These are phyloP conservation scores for Durusdinium trenchii DNA, from an alignment of 73 alveolate species.

Conservation along the genomic window DNA sequence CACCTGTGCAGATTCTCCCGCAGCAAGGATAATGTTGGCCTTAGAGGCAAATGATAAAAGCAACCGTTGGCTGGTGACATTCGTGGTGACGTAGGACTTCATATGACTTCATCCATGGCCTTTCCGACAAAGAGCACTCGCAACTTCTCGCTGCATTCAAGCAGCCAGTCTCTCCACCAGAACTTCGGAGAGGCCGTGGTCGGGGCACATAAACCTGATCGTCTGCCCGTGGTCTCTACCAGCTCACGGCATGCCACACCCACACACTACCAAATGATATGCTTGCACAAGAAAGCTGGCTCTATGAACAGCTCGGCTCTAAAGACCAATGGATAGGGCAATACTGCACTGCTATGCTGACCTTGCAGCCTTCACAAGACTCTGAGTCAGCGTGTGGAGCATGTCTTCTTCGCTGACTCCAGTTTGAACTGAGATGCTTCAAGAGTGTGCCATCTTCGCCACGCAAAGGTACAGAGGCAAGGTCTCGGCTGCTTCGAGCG, in stretches of 20 bases:
- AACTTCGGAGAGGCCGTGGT: slow-evolving; percentile 28
- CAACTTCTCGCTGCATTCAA: neutral
- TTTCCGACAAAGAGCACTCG: neutral
- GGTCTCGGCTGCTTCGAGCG: slow-evolving; percentile 15
- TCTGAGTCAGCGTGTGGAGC: too few species aligned
- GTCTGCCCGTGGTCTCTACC: neutral
- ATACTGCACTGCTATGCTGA: too few species aligned
- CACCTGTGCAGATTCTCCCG: slow-evolving; percentile 8
- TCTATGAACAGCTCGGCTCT: neutral
- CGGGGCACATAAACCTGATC: slow-evolving; percentile 35
- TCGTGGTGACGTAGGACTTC: neutral
- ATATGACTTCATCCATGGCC: too few species aligned
- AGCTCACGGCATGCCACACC: neutral
- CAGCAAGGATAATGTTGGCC: slow-evolving; percentile 34
- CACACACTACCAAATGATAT: neutral
- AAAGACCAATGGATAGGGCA: neutral
- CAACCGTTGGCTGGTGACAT: neutral
- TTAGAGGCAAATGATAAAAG: neutral
- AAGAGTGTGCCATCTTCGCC: slow-evolving; percentile 33
- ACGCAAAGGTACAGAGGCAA: slow-evolving; percentile 11
- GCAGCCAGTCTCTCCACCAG: slow-evolving; percentile 54
- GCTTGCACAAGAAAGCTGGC: neutral
- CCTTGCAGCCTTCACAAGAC: too few species aligned
- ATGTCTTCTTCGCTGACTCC: too few species aligned
- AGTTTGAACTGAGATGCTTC: slow-evolving; percentile 4